Evolutionary conservation across 495 filamentous ascomycete species (phyloP).

Genomic region (Margaritispora aquatica): DNA sequence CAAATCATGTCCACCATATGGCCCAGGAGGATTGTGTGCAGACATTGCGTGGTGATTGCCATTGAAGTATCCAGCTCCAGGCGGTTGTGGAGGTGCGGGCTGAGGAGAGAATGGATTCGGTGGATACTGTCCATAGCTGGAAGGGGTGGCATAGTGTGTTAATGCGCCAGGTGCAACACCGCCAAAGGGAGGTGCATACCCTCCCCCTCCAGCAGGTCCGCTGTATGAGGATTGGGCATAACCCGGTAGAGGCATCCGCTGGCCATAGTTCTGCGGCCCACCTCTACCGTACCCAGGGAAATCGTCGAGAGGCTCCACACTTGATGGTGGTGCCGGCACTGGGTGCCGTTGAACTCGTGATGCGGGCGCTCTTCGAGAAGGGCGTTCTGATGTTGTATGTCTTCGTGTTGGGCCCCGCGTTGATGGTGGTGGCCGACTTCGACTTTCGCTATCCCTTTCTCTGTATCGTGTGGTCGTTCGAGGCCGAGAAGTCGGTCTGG

Average conservation of each 20-base stretch:
- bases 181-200: slow-evolving; percentile 26
- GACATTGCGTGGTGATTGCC: slow-evolving; percentile 19
- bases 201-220: slow-evolving; percentile 28
- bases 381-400: slow-evolving; percentile 31
- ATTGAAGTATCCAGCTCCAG: slow-evolving; percentile 22
- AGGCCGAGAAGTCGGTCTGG: slow-evolving; percentile 30
- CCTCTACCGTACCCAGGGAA: slow-evolving; percentile 26
- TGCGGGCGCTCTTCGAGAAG: slow-evolving; percentile 32
- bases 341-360: slow-evolving; percentile 28
- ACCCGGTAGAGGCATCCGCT: slow-evolving; percentile 27
- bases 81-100: slow-evolving; percentile 6
- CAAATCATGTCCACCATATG: slow-evolving; percentile 43
- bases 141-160: slow-evolving; percentile 29
- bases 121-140: slow-evolving; percentile 29
- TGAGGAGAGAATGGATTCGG: slow-evolving; percentile 30
- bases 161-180: slow-evolving; percentile 23
- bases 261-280: slow-evolving; percentile 25
- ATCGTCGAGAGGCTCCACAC: slow-evolving; percentile 38
- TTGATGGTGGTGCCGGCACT: slow-evolving; percentile 36
- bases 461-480: slow-evolving; percentile 13
- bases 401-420: slow-evolving; percentile 28
- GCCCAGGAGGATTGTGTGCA: slow-evolving; percentile 14
- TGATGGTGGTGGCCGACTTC: slow-evolving; percentile 40
- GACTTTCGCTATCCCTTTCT: slow-evolving; percentile 12
- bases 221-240: slow-evolving; percentile 40